Percentiles rank a stretch among this genome's conserved stretches.
Conservation (phyloP, 75 land plant genomes). For the Cryptomeria japonica region DNA sequence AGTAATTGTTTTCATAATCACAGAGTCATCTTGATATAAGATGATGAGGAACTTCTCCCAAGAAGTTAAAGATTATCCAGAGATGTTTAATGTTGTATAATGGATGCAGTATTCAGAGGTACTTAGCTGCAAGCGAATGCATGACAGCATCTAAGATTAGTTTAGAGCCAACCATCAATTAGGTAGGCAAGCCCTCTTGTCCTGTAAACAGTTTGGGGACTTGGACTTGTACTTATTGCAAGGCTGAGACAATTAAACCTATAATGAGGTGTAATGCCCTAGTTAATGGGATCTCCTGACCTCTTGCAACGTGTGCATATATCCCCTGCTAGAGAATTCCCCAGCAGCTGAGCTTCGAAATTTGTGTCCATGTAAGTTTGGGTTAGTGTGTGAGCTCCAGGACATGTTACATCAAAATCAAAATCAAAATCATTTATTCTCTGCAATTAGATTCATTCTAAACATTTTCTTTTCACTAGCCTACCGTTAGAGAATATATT, state of each 20-base stretch:
- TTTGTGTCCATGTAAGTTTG: neutral
- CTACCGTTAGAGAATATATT: neutral
- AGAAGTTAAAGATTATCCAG: neutral
- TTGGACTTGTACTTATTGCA: neutral
- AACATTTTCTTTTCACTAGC: neutral
- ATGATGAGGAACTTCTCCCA: neutral
- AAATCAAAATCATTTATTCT: too few species aligned
- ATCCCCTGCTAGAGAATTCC: neutral
- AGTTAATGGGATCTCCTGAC: too few species aligned
- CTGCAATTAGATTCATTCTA: neutral
- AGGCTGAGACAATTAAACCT: neutral
- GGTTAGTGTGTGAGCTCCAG: neutral
- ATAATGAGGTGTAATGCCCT: too few species aligned
- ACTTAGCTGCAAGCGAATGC: neutral
- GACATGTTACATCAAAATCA: neutral
- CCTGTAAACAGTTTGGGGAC: neutral
- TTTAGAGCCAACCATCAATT: neutral
- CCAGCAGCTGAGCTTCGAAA: neutral
- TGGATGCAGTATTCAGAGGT: neutral
- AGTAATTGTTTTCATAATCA: neutral
- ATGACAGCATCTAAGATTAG: neutral
- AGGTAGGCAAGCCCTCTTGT: neutral
- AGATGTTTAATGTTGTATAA: neutral
- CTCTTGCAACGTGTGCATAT: neutral
- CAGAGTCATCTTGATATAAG: neutral